Evolutionary conservation across 179 eudicot species (phyloP), one percentile per base, ranked within the genome.

Genomic region (Nepenthes alata): DNA sequence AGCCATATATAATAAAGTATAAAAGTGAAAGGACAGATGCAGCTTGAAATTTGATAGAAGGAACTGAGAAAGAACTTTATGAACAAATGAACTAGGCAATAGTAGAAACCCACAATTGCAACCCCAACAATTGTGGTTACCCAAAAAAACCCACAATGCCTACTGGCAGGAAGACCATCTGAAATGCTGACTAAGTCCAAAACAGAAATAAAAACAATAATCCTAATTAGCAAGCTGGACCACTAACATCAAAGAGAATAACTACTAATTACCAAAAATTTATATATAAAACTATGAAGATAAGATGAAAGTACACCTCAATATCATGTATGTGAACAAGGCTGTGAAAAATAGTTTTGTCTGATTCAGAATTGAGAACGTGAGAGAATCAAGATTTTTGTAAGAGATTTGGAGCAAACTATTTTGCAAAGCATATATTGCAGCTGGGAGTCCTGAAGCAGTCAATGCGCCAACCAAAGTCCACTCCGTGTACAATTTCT

Each of bases 361-460:
- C 86, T 91, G 98, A 62, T 91, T 91, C 83, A 91, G 77, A 69
- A 91, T 91, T 60, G 95, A 84, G 67, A 91, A 91, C 25, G 98
- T 91, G 73, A 91, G 91, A 3, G 96, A 89, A 73, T 89, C 98
- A 25, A 91, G 91, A 76, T 89, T 91, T 75, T 62, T 83, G 75
- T 91, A 91, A 10, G 98, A 80, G 54, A 91, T 91, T 85, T 91
- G 98, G 72, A 89, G 80, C 79, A 91, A 78, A 68, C 96, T 91
- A 70, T 89, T 91, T 68, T 91, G 98, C 55, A 89, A 68, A 11
- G 98, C 98, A 70, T 91, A 91, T 52, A 89, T 89, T 37, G 95
- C 98, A 71, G 98, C 96, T 37, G 96, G 98, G 45, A 91, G 74
- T 68, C 95, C 98, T 37, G 98, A 91, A 60, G 81, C 91, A 62